Conservation (phyloP, 768 basidiomycete genomes). For the Amyloporia xantha region DNA sequence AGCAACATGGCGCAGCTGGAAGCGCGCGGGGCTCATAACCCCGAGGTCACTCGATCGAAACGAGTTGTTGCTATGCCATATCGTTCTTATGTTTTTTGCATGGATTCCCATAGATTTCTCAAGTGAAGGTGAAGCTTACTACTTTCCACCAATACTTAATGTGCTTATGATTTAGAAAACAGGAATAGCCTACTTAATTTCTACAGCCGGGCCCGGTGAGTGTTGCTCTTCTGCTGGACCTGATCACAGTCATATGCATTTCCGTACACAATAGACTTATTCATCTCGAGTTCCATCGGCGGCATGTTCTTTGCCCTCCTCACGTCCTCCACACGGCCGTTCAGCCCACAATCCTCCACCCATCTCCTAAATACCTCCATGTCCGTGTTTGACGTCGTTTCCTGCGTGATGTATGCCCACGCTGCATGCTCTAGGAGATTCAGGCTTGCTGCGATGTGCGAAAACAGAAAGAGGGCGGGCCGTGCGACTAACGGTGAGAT, state of each 20-base stretch:
- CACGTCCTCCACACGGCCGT: conserved; percentile 21
- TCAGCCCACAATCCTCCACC: conserved; percentile 36
- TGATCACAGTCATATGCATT: too few relatives aligned
- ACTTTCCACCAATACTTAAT: too few relatives aligned
- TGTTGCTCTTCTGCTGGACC: too few relatives aligned
- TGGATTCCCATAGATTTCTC: too few relatives aligned
- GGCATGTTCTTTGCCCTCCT: conserved; percentile 6
- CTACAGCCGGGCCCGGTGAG: too few relatives aligned
- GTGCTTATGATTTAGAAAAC: too few relatives aligned
- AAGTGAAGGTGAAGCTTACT: too few relatives aligned
- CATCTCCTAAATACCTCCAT: conserved; percentile 48
- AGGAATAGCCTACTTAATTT: too few relatives aligned
- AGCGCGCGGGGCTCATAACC: conserved; percentile 7
- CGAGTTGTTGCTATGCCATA: conserved; percentile 7
- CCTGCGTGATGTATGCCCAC: conserved; percentile 39
- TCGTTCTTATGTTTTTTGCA: too few relatives aligned
- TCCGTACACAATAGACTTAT: conserved; percentile 18
- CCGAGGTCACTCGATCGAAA: conserved; percentile 9
- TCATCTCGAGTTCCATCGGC: conserved; percentile 1
- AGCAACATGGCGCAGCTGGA: conserved; percentile 4
- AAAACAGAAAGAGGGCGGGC: conserved; percentile 53
- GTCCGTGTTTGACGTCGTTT: conserved; percentile 33
- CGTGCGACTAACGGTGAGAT: conserved; percentile 45
- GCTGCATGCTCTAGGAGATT: conserved; percentile 65
- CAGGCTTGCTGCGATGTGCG: conserved; percentile 43